Evolutionary conservation across 2,329 filamentous ascomycete genomes (phyloP).

Genomic region (Neofusicoccum sp.): DNA sequence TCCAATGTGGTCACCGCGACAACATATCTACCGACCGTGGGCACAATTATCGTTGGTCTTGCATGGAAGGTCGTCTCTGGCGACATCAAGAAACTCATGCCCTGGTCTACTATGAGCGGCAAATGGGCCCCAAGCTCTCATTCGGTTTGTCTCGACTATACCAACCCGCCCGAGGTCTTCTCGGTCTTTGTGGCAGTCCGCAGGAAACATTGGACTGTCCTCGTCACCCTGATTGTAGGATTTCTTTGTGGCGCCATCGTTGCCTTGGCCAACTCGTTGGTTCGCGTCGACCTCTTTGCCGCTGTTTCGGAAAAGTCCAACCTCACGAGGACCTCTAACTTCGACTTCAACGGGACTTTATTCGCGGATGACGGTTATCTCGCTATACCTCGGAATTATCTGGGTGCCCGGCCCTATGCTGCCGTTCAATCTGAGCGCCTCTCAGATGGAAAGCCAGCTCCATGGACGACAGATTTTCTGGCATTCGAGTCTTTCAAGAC

Average conservation of each 20-base stretch:
- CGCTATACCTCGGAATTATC: not conserved
- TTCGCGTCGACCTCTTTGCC: not conserved
- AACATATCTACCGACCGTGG: not conserved
- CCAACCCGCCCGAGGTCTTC: not conserved
- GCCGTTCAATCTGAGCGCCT: not conserved
- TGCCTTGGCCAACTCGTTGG: not conserved
- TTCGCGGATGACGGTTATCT: not conserved
- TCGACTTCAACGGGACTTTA: not conserved
- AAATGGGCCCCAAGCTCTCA: not conserved
- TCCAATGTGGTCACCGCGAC: too few species aligned
- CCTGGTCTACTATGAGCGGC: not conserved
- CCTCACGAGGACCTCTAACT: not conserved
- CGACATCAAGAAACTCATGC: not conserved
- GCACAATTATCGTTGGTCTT: not conserved
- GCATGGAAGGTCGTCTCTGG: not conserved
- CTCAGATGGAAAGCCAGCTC: not conserved
- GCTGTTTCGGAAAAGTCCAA: not conserved
- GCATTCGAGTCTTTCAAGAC: conserved; percentile 1
- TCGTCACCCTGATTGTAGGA: not conserved
- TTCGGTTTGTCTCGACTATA: conserved; percentile 2
- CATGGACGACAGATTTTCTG: not conserved
- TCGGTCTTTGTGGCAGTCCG: not conserved
- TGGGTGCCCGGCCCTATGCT: not conserved
- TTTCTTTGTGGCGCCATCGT: conserved; percentile 1
- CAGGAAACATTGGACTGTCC: not conserved